Conservation (phyloP, 768 basidiomycete species). For the Boletus vermiculosoides region DNA sequence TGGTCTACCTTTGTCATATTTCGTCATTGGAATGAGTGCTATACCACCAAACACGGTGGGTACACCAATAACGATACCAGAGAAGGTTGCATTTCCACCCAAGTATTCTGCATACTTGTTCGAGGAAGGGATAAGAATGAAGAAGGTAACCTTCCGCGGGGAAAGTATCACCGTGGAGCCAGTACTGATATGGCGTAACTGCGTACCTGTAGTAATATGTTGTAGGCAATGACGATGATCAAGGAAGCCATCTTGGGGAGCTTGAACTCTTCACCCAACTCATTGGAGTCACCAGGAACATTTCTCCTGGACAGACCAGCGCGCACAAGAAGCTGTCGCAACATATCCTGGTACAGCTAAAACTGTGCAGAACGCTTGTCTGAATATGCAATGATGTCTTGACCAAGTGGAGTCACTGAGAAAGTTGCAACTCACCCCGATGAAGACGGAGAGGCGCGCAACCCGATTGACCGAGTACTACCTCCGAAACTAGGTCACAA, state of each 20-base stretch:
- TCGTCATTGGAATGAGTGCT: slow-evolving; percentile 53
- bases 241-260: slow-evolving; percentile 48
- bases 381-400: not conserved
- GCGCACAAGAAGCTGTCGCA: slow-evolving; percentile 4
- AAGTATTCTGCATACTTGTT: slow-evolving; percentile 59
- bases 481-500: not conserved
- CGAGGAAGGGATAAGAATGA: slow-evolving; percentile 66
- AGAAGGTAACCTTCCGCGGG: slow-evolving; percentile 56
- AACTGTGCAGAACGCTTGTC: not conserved
- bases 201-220: slow-evolving; percentile 46
- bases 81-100: slow-evolving; percentile 68
- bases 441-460: not conserved
- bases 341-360: not conserved
- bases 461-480: too few relatives aligned
- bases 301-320: not conserved
- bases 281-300: slow-evolving; percentile 11
- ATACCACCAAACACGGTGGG: slow-evolving; percentile 63
- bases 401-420: not conserved
- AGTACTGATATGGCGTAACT: not conserved
- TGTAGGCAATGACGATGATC: slow-evolving; percentile 44
- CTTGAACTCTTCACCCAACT: slow-evolving; percentile 40
- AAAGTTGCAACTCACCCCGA: not conserved
- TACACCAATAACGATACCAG: slow-evolving; percentile 65
- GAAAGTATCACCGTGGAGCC: not conserved
- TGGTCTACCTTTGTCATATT: slow-evolving; percentile 52